Evolutionary conservation across 2,329 filamentous ascomycete genomes (phyloP), one percentile per base, ranked within the genome.

Genomic region (Paracoccidioides brasiliensis): DNA sequence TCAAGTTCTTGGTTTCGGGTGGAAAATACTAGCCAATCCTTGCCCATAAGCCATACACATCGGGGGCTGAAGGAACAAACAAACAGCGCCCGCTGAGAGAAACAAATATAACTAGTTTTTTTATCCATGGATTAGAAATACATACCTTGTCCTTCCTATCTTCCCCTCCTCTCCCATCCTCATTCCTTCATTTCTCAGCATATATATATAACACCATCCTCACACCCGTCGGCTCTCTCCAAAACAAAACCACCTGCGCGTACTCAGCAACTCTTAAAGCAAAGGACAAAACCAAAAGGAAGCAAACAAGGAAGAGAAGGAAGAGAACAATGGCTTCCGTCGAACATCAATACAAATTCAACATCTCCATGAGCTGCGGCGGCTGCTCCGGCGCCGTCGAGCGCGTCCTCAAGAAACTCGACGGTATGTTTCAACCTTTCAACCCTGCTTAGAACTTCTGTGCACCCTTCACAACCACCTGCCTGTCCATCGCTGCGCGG

Each of bases 361-460:
- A 90, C 74, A 82, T 97, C 72, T 79, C 77, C 73, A 98, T 98
- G 93, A 86, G 78, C 79, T 98, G 93, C 76, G 83, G 88, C 69
- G 93, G 93, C 71, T 98, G 93, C 84, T 96, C 90, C 48, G 90
- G 90, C 67, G 93, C 93, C 63, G 80, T 98, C 46, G 87, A 95
- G 74, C 82, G 90, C 53, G 90, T 96, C 48, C 82, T 98, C 61
- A 91, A 88, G 77, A 95, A 89, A 76, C 83, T 95, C 2, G 86
- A 94, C 22, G 90, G 90, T 95, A 69, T 61, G 81, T 72, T 28
- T 15, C 9, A 12, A 38, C 48, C 51, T 45, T 44, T 55, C 41
- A 42, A 33, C 46, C 41, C 12, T 15, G 10, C 30, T 28, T 15
- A 28, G 40, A 15, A n/a, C 8, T n/a, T n/a, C 40, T n/a, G 3